A percentile compares a stretch with the other conserved stretches of the same genome.
phyloP scores from a whole-genome alignment of 306 rosid genomes.

The Dryas octopetala region DNA sequence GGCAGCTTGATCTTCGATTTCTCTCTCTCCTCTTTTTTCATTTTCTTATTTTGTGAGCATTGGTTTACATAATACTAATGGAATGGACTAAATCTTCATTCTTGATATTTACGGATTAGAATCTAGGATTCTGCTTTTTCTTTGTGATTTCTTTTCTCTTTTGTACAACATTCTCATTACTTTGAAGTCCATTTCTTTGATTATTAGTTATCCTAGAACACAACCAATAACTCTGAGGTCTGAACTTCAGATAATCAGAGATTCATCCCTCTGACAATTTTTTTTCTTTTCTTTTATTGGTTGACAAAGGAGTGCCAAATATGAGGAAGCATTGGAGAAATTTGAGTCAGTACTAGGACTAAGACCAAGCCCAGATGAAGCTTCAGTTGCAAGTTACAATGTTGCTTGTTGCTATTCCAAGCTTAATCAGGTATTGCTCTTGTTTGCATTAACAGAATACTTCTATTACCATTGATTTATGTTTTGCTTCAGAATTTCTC shows the following conservation, averaged over 20 bases:
- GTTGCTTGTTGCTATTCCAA: constrained; percentile 95
- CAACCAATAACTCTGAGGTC: not conserved
- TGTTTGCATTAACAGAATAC: not conserved
- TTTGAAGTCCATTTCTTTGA: not conserved
- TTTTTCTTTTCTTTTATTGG: not conserved
- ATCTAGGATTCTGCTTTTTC: no score
- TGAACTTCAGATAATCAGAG: constrained; percentile 14
- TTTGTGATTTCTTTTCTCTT: no score
- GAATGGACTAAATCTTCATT: no score
- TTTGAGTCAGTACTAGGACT: constrained; percentile 91
- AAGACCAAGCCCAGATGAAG: constrained; percentile 67
- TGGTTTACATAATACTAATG: no score
- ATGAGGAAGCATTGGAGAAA: constrained; percentile 85
- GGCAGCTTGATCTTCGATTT: constrained; percentile 15
- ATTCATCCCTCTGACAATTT: not conserved
- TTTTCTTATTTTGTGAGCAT: no score
- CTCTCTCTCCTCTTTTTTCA: not conserved
- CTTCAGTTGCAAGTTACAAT: constrained; percentile 88
- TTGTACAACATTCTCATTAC: no score
- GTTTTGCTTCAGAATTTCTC: not conserved
- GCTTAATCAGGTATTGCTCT: constrained; percentile 74
- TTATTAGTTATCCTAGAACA: not conserved
- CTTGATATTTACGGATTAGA: no score
- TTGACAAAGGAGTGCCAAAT: constrained; percentile 62
- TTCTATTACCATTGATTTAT: not conserved